Evolutionary conservation across 2,329 filamentous ascomycete species (phyloP).

Genomic region (Exophiala lecanii-corni): DNA sequence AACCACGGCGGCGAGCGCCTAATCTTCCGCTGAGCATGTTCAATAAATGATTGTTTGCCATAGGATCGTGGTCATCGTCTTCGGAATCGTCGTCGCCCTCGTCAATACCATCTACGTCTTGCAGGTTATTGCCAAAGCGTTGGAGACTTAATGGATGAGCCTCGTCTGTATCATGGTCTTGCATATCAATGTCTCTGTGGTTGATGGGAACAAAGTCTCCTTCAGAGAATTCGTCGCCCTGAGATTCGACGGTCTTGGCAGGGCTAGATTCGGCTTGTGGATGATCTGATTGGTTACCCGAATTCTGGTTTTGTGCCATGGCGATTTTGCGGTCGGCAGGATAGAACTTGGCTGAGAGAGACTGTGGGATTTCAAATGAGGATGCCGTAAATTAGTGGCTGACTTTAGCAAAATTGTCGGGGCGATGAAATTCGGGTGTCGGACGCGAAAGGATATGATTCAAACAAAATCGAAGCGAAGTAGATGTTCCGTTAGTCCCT

Average conservation of each 20-base stretch:
- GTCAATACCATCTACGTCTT: slow-evolving; percentile 18
- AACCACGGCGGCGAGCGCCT: slow-evolving; percentile 23
- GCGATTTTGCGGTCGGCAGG: slow-evolving; percentile 2
- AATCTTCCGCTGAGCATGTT: slow-evolving; percentile 26
- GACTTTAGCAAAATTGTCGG: too few species aligned
- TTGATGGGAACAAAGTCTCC: slow-evolving; percentile 26
- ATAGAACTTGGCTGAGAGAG: too few species aligned
- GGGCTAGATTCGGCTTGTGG: not conserved
- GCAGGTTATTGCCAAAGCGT: slow-evolving; percentile 18
- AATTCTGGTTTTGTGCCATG: slow-evolving; percentile 8
- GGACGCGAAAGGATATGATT: too few species aligned
- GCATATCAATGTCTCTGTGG: slow-evolving; percentile 25
- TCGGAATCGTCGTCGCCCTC: slow-evolving; percentile 24
- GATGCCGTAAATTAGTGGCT: not conserved
- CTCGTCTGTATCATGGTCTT: slow-evolving; percentile 13
- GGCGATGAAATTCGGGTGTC: too few species aligned
- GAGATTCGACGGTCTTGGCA: slow-evolving; percentile 17
- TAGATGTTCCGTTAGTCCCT: too few species aligned
- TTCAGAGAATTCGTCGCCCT: slow-evolving; percentile 17
- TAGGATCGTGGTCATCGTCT: slow-evolving; percentile 23
- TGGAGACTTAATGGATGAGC: slow-evolving; percentile 20
- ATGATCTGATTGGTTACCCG: slow-evolving; percentile 13
- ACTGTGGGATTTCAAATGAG: not conserved
- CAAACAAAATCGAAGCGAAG: too few species aligned
- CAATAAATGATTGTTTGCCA: slow-evolving; percentile 26